These are phyloP conservation scores for Leccinum subgranulosum DNA, from an alignment of 768 basidiomycete species.

Conservation along the genomic window DNA sequence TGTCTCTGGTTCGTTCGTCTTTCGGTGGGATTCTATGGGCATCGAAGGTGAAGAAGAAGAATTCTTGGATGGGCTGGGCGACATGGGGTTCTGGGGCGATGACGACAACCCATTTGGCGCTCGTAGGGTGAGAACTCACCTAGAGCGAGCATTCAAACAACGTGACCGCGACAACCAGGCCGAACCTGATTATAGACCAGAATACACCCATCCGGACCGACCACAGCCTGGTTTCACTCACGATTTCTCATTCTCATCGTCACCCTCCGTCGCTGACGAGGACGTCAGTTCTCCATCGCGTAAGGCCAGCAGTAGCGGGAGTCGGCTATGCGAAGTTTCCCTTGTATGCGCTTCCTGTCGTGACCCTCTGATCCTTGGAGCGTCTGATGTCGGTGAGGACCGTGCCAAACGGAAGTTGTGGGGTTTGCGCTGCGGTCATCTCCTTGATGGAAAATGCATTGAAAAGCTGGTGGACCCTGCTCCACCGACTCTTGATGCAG, in stretches of 20 bases:
- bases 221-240: constrained; percentile 63
- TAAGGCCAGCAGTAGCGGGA: constrained; percentile 22
- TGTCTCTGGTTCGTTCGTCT: constrained; percentile 25
- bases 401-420: constrained; percentile 52
- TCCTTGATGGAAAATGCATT: constrained; percentile 76
- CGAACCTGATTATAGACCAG: constrained; percentile 47
- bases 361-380: constrained; percentile 58
- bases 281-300: constrained; percentile 35
- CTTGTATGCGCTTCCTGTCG: constrained; percentile 68
- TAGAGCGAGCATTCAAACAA: constrained; percentile 25
- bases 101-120: constrained; percentile 3
- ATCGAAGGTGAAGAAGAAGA: constrained; percentile 12
- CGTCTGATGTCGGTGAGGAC: constrained; percentile 47
- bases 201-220: constrained; percentile 62
- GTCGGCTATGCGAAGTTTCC: constrained; percentile 34
- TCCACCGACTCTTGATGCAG: constrained; percentile 6
- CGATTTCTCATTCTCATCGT: constrained; percentile 50
- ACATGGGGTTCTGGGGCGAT: constrained; percentile 16
- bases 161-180: constrained; percentile 10
- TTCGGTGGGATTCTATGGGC: constrained; percentile 31
- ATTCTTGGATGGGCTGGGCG: constrained; percentile 17
- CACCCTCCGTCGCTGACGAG: constrained; percentile 38
- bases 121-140: constrained; percentile 16
- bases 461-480: constrained; percentile 52
- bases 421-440: constrained; percentile 73